A percentile compares a stretch with the other conserved stretches of the same genome.
phyloP scores from a whole-genome alignment of 345 rosid species.

The Eucalyptus rudis region DNA sequence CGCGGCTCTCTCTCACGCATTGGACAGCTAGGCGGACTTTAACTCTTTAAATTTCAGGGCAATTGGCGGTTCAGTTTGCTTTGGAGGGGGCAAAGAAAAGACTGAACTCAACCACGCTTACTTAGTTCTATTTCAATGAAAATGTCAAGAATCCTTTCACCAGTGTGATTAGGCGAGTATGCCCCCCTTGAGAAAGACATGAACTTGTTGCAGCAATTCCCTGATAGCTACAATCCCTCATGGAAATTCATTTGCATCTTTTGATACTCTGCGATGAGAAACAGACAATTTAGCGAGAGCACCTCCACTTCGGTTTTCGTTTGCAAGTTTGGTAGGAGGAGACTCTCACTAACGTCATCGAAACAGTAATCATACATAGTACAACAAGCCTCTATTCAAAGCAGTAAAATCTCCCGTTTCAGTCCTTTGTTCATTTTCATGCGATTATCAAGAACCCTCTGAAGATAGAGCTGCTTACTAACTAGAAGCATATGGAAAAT shows the following conservation, averaged over 20 bases:
- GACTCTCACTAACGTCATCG: neutral
- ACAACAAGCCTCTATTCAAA: neutral
- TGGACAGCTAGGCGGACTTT: neutral
- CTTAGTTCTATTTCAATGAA: neutral
- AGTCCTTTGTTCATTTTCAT: neutral
- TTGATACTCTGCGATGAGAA: neutral
- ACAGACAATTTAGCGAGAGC: neutral
- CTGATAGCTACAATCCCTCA: neutral
- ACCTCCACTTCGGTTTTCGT: neutral
- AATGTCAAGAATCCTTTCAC: neutral
- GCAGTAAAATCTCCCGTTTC: neutral
- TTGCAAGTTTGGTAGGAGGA: neutral
- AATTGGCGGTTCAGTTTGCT: neutral
- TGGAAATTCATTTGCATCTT: neutral
- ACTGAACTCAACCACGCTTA: neutral
- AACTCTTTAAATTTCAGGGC: neutral
- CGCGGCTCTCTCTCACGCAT: neutral
- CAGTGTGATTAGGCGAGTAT: neutral
- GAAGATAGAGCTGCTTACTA: neutral
- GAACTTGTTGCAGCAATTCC: neutral
- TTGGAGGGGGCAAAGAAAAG: neutral
- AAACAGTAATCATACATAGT: neutral
- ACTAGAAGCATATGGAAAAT: neutral
- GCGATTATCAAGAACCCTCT: neutral
- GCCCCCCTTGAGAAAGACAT: neutral